Percentiles rank a stretch among this genome's conserved stretches.
phyloP scores from a whole-genome alignment of 2,329 filamentous ascomycete genomes.

The Colletotrichum salicis region DNA sequence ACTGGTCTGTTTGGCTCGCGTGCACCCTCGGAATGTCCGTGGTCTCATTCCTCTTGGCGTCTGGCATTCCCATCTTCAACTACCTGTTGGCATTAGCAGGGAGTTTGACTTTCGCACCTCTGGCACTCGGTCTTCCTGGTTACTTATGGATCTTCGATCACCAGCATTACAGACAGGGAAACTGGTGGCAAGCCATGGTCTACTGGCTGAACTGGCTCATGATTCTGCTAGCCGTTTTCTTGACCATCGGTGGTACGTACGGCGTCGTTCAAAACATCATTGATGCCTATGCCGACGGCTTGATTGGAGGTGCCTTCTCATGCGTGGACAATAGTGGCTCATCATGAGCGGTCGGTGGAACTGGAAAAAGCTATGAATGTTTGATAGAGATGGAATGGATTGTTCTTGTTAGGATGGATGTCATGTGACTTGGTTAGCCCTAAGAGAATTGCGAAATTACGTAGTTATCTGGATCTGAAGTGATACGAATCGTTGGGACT shows the following conservation, averaged over 20 bases:
- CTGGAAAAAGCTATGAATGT: too few species aligned
- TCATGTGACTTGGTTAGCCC: background rate
- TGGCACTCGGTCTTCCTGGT: conserved; percentile 48
- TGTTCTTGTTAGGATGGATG: background rate
- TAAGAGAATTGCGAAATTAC: background rate
- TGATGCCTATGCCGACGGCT: conserved; percentile 58
- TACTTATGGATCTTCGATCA: conserved; percentile 51
- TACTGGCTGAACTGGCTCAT: conserved; percentile 49
- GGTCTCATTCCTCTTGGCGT: conserved; percentile 45
- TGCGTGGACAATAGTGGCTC: conserved; percentile 58
- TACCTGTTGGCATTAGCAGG: conserved; percentile 45
- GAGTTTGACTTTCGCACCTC: conserved; percentile 48
- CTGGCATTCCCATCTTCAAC: conserved; percentile 49
- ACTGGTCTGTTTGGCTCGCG: conserved; percentile 51
- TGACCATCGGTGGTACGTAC: conserved; percentile 54
- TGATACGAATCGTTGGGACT: too few species aligned
- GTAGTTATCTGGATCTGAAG: too few species aligned
- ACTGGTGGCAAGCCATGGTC: conserved; percentile 40
- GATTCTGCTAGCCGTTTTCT: conserved; percentile 48
- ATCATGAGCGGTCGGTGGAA: conserved; percentile 25
- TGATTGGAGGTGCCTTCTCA: conserved; percentile 58
- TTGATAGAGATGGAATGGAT: background rate
- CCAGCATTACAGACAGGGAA: conserved; percentile 44
- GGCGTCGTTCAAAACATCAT: conserved; percentile 62
- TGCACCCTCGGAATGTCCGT: conserved; percentile 44